Percentiles rank a stretch among this genome's conserved stretches.
Evolutionary conservation across 2,329 filamentous ascomycete genomes (phyloP).

Genomic region (Lachnellula arida): DNA sequence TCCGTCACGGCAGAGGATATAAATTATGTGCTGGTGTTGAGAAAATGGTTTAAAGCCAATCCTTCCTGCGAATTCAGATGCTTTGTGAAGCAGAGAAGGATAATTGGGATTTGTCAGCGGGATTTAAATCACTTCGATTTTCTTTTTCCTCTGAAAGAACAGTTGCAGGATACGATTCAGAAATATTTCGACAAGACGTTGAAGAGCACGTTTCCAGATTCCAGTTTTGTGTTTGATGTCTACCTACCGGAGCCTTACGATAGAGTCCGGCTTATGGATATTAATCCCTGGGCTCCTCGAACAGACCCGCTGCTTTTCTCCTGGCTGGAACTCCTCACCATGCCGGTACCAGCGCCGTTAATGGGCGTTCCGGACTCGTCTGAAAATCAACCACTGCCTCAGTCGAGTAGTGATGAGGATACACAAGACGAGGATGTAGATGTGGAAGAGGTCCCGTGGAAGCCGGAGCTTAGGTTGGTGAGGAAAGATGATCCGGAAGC

Average conservation of each 20-base stretch:
- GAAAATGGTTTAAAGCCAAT: constrained; percentile 84
- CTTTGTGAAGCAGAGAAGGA: constrained; percentile 77
- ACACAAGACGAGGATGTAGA: constrained; percentile 43
- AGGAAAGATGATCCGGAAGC: constrained; percentile 82
- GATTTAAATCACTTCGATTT: constrained; percentile 91
- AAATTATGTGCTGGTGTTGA: constrained; percentile 62
- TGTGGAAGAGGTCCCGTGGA: constrained; percentile 51
- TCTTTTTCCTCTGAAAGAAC: constrained; percentile 57
- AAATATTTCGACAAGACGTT: constrained; percentile 74
- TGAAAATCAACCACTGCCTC: constrained; percentile 26
- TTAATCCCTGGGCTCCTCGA: constrained; percentile 88
- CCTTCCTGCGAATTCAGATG: constrained; percentile 92
- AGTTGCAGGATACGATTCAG: constrained; percentile 63
- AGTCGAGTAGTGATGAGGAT: constrained; percentile 36
- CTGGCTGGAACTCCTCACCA: constrained; percentile 79
- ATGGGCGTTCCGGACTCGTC: constrained; percentile 43
- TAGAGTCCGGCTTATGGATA: constrained; percentile 72
- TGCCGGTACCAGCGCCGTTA: constrained; percentile 57
- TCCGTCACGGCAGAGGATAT: constrained; percentile 34
- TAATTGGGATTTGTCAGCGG: constrained; percentile 82
- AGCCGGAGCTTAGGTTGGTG: constrained; percentile 77
- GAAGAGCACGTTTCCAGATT: constrained; percentile 74
- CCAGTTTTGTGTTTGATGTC: constrained; percentile 83
- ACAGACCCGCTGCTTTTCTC: constrained; percentile 88
- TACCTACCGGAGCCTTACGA: constrained; percentile 69